A percentile compares a stretch with the other conserved stretches of the same genome.
phyloP scores from a whole-genome alignment of 2,329 filamentous ascomycete genomes.

The Apiospora kogelbergensis region DNA sequence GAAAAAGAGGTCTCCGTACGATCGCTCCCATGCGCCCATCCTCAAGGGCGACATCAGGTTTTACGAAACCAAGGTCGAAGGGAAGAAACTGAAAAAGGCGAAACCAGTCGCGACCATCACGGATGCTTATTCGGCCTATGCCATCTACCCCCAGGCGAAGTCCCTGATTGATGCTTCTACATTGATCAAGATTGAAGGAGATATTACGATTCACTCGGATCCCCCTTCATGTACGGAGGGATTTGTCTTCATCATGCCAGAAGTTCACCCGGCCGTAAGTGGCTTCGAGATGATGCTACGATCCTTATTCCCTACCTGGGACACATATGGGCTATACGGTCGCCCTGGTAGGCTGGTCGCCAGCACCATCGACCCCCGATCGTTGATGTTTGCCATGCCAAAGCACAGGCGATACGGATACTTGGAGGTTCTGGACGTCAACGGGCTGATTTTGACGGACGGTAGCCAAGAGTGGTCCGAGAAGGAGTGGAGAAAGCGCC shows the following conservation, averaged over 20 bases:
- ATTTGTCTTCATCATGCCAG: slow-evolving; percentile 97
- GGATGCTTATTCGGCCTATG: slow-evolving; percentile 88
- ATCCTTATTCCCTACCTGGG: slow-evolving; percentile 91
- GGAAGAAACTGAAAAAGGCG: slow-evolving; percentile 88
- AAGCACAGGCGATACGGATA: slow-evolving; percentile 87
- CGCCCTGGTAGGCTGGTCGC: slow-evolving; percentile 84
- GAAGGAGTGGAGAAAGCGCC: slow-evolving; percentile 80
- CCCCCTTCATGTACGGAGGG: slow-evolving; percentile 81
- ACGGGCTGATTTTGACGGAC: slow-evolving; percentile 73
- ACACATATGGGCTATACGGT: slow-evolving; percentile 89
- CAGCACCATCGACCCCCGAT: slow-evolving; percentile 81
- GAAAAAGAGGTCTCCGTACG: slow-evolving; percentile 82
- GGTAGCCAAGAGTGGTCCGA: slow-evolving; percentile 80
- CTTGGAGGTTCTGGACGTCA: slow-evolving; percentile 83
- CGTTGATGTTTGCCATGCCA: slow-evolving; percentile 98
- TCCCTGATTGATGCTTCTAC: slow-evolving; percentile 93
- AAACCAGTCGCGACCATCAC: slow-evolving; percentile 88
- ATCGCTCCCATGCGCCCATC: slow-evolving; percentile 63
- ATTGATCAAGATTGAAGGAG: slow-evolving; percentile 88
- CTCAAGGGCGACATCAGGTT: slow-evolving; percentile 92
- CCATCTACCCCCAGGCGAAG: slow-evolving; percentile 93
- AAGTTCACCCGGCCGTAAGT: slow-evolving; percentile 84
- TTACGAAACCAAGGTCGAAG: slow-evolving; percentile 74
- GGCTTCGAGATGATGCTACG: slow-evolving; percentile 95
- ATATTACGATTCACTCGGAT: slow-evolving; percentile 81